Percentiles rank a stretch among this genome's conserved stretches.
phyloP scores from a whole-genome alignment of 129 eudicot genomes.

The Ambrosia artemisiifolia region DNA sequence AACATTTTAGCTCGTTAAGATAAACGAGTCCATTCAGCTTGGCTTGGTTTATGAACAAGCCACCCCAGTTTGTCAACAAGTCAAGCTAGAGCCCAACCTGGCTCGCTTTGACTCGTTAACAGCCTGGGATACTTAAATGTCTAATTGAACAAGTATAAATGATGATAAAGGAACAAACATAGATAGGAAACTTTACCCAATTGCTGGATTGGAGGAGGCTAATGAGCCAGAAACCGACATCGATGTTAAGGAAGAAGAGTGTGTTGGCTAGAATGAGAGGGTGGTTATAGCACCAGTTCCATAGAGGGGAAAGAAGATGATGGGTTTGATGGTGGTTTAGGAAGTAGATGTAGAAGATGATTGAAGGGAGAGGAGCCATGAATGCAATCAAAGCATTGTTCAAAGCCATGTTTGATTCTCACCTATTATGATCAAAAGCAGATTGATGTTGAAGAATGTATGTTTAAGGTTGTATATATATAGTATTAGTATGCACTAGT shows the following conservation, averaged over 20 bases:
- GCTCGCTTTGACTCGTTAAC: no score
- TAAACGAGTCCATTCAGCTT: no score
- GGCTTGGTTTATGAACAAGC: no score
- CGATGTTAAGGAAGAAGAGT: slow-evolving; percentile 79
- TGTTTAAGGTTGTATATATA: background rate
- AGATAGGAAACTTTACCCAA: slow-evolving; percentile 49
- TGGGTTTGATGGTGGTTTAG: slow-evolving; percentile 33
- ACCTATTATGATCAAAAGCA: background rate
- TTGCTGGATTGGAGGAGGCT: slow-evolving; percentile 76
- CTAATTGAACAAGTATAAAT: background rate
- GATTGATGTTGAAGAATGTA: background rate
- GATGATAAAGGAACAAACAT: background rate
- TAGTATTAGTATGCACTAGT: no score
- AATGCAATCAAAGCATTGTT: slow-evolving; percentile 58
- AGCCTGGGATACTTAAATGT: no score
- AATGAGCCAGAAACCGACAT: slow-evolving; percentile 75
- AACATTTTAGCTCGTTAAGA: no score
- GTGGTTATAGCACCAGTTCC: slow-evolving; percentile 68
- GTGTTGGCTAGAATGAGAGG: slow-evolving; percentile 69
- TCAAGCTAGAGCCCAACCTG: no score
- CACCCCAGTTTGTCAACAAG: no score
- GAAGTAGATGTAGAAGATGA: slow-evolving; percentile 60
- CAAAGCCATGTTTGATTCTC: slow-evolving; percentile 27
- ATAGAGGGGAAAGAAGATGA: slow-evolving; percentile 36
- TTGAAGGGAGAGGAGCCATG: slow-evolving; percentile 66